Evolutionary conservation across 2,329 filamentous ascomycete species (phyloP).

Genomic region (Zymoseptoria brevis): DNA sequence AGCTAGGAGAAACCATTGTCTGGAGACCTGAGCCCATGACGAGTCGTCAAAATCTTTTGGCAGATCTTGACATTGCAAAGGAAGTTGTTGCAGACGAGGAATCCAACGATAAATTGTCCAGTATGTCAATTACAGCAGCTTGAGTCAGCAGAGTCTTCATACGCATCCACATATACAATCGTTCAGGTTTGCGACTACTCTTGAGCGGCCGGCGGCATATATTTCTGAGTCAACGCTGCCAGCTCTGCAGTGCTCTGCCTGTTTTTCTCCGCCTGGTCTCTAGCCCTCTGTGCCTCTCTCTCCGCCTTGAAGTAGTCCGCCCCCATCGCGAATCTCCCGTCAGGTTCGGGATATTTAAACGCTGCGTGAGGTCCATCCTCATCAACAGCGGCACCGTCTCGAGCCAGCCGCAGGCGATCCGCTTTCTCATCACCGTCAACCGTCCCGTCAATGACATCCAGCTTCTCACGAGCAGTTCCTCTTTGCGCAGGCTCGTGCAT

Average conservation of each 20-base stretch:
- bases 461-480: not conserved
- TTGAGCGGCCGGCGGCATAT: no score
- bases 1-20: not conserved
- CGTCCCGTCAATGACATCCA: not conserved
- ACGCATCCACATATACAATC: no score
- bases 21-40: slow-evolving; percentile 13
- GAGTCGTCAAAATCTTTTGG: slow-evolving; percentile 10
- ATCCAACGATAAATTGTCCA: not conserved
- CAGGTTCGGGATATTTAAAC: not conserved
- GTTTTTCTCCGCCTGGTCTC: no score
- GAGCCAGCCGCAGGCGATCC: not conserved
- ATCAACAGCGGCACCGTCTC: not conserved
- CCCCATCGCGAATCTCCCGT: not conserved
- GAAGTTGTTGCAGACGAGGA: not conserved
- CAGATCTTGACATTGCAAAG: not conserved
- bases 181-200: no score
- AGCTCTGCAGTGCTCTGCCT: not conserved
- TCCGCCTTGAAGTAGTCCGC: not conserved
- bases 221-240: not conserved
- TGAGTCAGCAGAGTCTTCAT: not conserved
- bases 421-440: not conserved
- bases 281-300: not conserved
- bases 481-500: not conserved
- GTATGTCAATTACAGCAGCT: not conserved
- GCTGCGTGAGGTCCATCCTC: not conserved